phyloP scores from a whole-genome alignment of 2,329 filamentous ascomycete genomes.

The Bretziella fagacearum region DNA sequence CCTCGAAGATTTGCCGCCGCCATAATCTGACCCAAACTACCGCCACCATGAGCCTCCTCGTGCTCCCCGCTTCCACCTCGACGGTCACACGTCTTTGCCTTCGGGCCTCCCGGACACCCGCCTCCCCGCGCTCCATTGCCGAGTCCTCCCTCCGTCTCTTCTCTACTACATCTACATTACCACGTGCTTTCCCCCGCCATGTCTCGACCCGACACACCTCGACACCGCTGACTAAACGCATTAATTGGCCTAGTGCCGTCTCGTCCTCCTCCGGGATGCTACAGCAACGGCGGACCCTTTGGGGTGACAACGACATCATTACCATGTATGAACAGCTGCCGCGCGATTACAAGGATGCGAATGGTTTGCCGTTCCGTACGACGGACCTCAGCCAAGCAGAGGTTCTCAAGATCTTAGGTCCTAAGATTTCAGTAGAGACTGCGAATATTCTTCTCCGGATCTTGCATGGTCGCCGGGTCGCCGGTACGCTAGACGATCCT shows the following conservation, averaged over 20 bases:
- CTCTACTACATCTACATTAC: neutral
- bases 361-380: conserved; percentile 36
- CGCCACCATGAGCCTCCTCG: conserved; percentile 14
- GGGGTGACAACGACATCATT: conserved; percentile 22
- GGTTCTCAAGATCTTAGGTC: conserved; percentile 33
- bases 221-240: conserved; percentile 4
- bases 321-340: conserved; percentile 43
- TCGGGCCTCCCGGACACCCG: conserved; percentile 6
- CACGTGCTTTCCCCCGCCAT: neutral
- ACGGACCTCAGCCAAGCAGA: conserved; percentile 33
- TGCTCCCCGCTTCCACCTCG: conserved; percentile 11
- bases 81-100: conserved; percentile 9
- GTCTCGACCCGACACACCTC: conserved; percentile 7
- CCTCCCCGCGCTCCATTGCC: neutral
- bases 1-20: too few relatives aligned
- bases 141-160: conserved; percentile 9
- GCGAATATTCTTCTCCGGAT: conserved; percentile 41
- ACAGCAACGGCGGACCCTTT: conserved; percentile 7
- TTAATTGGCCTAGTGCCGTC: conserved; percentile 12
- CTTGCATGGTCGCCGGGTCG: conserved; percentile 45
- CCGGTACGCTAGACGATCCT: conserved; percentile 46
- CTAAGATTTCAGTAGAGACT: conserved; percentile 25
- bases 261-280: neutral
- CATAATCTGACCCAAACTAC: neutral
- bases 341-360: conserved; percentile 35